These are phyloP conservation scores for Cryptosporidium andersoni DNA, from an alignment of 169 alveolate species.

Conservation along the genomic window DNA sequence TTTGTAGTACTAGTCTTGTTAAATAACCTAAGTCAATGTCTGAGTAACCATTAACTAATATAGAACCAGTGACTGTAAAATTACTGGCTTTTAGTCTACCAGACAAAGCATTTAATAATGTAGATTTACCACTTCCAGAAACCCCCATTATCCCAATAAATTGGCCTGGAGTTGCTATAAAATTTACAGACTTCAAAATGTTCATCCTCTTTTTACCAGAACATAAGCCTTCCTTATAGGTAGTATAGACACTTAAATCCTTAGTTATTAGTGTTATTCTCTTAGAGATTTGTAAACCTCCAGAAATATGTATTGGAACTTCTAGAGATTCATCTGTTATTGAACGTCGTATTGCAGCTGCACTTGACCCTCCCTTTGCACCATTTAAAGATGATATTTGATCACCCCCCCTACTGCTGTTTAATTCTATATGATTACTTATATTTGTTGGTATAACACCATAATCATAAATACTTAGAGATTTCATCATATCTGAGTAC, in stretches of 20 bases:
- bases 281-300: slow-evolving; percentile 45
- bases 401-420: slow-evolving; percentile 33
- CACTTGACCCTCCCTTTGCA: slow-evolving; percentile 68
- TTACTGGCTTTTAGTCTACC: slow-evolving; percentile 69
- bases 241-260: slow-evolving; percentile 22
- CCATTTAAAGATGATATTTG: slow-evolving; percentile 41
- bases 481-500: slow-evolving; percentile 13
- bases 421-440: slow-evolving; percentile 1
- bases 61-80: slow-evolving; percentile 35
- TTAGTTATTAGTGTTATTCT: slow-evolving; percentile 51
- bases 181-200: slow-evolving; percentile 46
- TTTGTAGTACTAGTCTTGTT: slow-evolving; percentile 72
- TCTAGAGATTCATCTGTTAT: slow-evolving; percentile 65
- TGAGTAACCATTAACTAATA: slow-evolving; percentile 49
- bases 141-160: slow-evolving; percentile 73
- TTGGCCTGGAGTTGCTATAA: slow-evolving; percentile 73
- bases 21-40: slow-evolving; percentile 66
- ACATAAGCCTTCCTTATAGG: background rate
- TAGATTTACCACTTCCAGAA: slow-evolving; percentile 72
- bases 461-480: background rate
- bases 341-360: slow-evolving; percentile 63
- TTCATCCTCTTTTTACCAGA: slow-evolving; percentile 4
- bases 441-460: background rate
- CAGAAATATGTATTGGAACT: slow-evolving; percentile 30
- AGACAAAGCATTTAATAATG: slow-evolving; percentile 66